Base-by-base conservation (phyloP, 1,284 basidiomycete genomes). In the Ganoderma lingzhi region DNA sequence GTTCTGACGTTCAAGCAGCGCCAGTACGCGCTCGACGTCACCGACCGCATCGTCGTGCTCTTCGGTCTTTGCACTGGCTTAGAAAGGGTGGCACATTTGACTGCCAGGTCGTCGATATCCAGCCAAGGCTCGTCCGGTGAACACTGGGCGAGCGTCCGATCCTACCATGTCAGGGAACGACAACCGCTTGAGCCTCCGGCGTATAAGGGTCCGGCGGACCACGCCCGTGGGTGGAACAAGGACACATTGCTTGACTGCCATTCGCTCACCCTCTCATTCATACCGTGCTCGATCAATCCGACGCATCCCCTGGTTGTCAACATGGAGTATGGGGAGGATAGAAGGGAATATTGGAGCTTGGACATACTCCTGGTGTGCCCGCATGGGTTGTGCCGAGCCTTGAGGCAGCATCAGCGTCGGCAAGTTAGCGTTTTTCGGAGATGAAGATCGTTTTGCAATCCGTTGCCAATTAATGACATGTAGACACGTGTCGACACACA, bases 41-140 rank as follows among this genome's bases (percentile, higher is more conserved):
- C 53, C 14, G 53, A 55, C 53, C 53, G 53, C 53, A 55, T 55
- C 28, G 53, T 55, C 53, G 53, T 55, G 53, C 53, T 55, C 53
- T 15, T 55, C 4, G 53, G 53, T 10, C 30, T 55, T 3, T 55
- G 53, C 30, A 1, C 30, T 12, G 53, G 30, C 53, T 30, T 12
- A 2, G 4, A 55, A n/a, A n/a, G n/a, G n/a, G n/a, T n/a, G n/a
- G n/a, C n/a, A 12, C 12, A 12, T 10, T 23, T 9, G 8, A 48
- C 45, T 9, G 8, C n/a, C 1, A n/a, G 8, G 28, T 55, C 53
- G 28, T 55, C 53, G 53, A 28, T 2, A 15, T 48, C 45, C 19
- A 23, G 1, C 28, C 53, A 32, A 28, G 30, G 45, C 10, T 28
- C 30, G 30, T 32, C 12, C 6, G 53, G 12, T 12, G 28, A 55